A percentile compares a stretch with the other conserved stretches of the same genome.
Conservation (phyloP, 768 basidiomycete species). For the Pleurotus ostreatus region DNA sequence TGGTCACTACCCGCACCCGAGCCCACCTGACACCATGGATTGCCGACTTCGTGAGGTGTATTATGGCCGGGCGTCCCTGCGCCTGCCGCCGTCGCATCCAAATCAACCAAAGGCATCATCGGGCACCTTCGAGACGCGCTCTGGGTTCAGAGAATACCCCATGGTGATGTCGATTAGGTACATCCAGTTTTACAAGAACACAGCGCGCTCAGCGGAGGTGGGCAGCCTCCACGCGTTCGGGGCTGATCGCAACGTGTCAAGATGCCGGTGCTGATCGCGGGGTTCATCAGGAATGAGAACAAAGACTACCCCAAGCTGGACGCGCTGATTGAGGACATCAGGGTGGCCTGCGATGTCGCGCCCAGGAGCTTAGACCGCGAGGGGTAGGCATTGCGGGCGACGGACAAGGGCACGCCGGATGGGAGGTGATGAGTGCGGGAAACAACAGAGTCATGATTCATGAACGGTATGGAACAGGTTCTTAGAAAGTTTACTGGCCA, state of each 20-base stretch:
- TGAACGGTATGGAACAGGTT: too few relatives aligned
- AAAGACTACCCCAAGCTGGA: slow-evolving; percentile 14
- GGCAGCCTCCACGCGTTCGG: slow-evolving; percentile 19
- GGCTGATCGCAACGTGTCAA: slow-evolving; percentile 9
- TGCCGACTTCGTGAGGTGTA: too few relatives aligned
- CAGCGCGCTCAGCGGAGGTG: slow-evolving; percentile 21
- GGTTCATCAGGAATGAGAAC: slow-evolving; percentile 18
- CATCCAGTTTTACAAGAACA: slow-evolving; percentile 22
- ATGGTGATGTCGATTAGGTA: slow-evolving; percentile 28
- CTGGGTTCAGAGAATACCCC: slow-evolving; percentile 17
- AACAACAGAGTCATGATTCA: background rate
- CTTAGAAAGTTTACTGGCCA: background rate
- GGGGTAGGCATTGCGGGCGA: slow-evolving; percentile 22
- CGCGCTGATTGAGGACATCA: slow-evolving; percentile 24
- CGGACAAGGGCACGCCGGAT: slow-evolving; percentile 20
- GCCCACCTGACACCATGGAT: too few relatives aligned
- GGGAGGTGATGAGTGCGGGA: slow-evolving; percentile 21
- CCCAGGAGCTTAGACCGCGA: slow-evolving; percentile 23
- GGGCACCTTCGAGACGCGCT: too few relatives aligned
- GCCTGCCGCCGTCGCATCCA: too few relatives aligned
- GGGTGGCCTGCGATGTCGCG: slow-evolving; percentile 23
- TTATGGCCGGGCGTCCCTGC: too few relatives aligned
- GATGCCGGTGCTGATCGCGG: slow-evolving; percentile 11
- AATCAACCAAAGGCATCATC: background rate
- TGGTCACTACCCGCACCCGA: too few relatives aligned